Percentiles rank a stretch among this genome's conserved stretches.
Conservation (phyloP, 805 yeast genomes). For the Citeromyces nyonsensis region DNA sequence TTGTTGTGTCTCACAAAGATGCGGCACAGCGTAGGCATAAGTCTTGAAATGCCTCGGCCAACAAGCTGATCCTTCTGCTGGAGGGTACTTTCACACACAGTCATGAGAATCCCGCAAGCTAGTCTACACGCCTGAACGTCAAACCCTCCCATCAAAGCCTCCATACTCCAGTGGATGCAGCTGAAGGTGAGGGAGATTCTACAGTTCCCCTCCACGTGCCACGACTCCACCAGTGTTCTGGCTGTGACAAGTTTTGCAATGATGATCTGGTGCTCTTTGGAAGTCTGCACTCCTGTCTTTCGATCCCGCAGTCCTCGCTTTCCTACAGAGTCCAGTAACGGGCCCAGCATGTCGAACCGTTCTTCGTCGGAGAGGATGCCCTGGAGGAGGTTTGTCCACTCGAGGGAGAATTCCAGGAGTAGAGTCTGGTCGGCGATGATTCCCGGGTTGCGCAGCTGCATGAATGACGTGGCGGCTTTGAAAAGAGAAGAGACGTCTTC, state of each 20-base stretch:
- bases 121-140: conserved; percentile 50
- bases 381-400: conserved; percentile 29
- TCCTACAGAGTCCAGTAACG: conserved; percentile 38
- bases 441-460: conserved; percentile 26
- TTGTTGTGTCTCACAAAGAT: conserved; percentile 37
- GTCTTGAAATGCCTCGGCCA: conserved; percentile 15
- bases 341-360: conserved; percentile 23
- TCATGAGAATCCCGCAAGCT: conserved; percentile 41
- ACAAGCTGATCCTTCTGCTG: conserved; percentile 5
- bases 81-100: conserved; percentile 21
- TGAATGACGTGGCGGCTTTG: conserved; percentile 22
- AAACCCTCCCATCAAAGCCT: conserved; percentile 31
- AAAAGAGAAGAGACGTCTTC: conserved; percentile 8
- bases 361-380: conserved; percentile 19
- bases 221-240: conserved; percentile 32
- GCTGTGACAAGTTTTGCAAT: conserved; percentile 45
- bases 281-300: conserved; percentile 10
- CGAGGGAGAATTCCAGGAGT: conserved; percentile 43
- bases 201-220: conserved; percentile 14
- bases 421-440: conserved; percentile 49
- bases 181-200: conserved; percentile 24
- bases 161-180: conserved; percentile 40
- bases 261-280: conserved; percentile 37
- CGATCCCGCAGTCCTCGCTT: conserved; percentile 36
- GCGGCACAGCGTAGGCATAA: conserved; percentile 36